Conservation (phyloP, 768 basidiomycete species). For the Sarcomyxa edulis region DNA sequence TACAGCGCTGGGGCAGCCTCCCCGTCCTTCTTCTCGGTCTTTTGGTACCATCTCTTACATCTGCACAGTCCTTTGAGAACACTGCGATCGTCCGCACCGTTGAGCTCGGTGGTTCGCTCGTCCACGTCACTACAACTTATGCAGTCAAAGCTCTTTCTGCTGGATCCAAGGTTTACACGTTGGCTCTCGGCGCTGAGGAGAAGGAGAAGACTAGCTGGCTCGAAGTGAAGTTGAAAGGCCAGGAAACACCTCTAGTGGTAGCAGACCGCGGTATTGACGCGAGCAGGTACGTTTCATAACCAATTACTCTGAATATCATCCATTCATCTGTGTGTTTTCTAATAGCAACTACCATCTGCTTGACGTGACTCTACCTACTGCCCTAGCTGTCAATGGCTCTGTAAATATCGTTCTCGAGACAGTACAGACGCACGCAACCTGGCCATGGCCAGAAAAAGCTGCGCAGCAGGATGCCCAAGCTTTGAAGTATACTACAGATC, state of each 20-base stretch:
- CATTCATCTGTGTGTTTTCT: slow-evolving; percentile 7
- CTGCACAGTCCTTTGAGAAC: slow-evolving; percentile 69
- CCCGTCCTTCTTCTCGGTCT: slow-evolving; percentile 41
- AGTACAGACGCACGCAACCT: slow-evolving; percentile 71
- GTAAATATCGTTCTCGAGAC: slow-evolving; percentile 76
- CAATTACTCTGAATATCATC: slow-evolving; percentile 1
- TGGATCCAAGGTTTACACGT: slow-evolving; percentile 56
- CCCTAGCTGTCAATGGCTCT: slow-evolving; percentile 53
- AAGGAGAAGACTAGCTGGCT: slow-evolving; percentile 68
- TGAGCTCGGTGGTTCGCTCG: slow-evolving; percentile 85
- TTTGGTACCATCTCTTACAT: slow-evolving; percentile 30
- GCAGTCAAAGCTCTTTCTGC: slow-evolving; percentile 69
- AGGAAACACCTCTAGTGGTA: slow-evolving; percentile 45
- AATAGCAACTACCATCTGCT: slow-evolving; percentile 45
- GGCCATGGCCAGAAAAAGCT: slow-evolving; percentile 70
- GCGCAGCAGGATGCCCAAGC: slow-evolving; percentile 74
- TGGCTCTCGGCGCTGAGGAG: slow-evolving; percentile 62
- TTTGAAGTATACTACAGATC: slow-evolving; percentile 68
- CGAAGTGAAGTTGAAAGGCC: slow-evolving; percentile 77
- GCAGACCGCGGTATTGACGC: slow-evolving; percentile 43
- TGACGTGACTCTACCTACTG: slow-evolving; percentile 57
- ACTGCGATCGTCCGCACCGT: slow-evolving; percentile 84
- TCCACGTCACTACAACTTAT: slow-evolving; percentile 87
- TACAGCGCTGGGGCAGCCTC: slow-evolving; percentile 40
- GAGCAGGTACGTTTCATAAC: slow-evolving; percentile 40